Evolutionary conservation across 129 eudicot species (phyloP).

Genomic region (Artemisia annua): DNA sequence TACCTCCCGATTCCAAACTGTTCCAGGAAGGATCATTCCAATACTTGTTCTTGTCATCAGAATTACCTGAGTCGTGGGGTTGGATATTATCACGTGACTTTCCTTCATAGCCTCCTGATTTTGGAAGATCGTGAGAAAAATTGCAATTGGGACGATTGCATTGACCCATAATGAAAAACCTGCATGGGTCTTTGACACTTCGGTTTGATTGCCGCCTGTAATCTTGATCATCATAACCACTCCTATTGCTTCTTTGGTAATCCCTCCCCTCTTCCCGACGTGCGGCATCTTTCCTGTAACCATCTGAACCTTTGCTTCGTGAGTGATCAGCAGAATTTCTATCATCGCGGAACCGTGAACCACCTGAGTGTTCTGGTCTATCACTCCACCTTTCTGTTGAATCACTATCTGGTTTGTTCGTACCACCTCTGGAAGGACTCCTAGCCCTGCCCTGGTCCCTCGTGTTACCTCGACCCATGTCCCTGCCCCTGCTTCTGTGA

Average conservation of each 20-base stretch:
- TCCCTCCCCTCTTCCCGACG: slow-evolving; percentile 6
- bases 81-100: slow-evolving; percentile 24
- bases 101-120: slow-evolving; percentile 17
- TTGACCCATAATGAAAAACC: slow-evolving; percentile 64
- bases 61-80: background rate
- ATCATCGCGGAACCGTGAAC: slow-evolving; percentile 30
- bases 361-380: slow-evolving; percentile 18
- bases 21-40: slow-evolving; percentile 57
- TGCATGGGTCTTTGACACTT: slow-evolving; percentile 48
- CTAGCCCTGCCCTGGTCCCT: slow-evolving; percentile 26
- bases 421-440: too few species aligned
- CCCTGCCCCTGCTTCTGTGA: slow-evolving; percentile 38
- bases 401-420: too few species aligned
- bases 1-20: slow-evolving; percentile 28
- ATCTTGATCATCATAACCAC: slow-evolving; percentile 42
- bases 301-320: slow-evolving; percentile 33
- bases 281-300: slow-evolving; percentile 16
- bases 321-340: slow-evolving; percentile 23
- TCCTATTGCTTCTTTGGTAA: slow-evolving; percentile 38
- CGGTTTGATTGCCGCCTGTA: slow-evolving; percentile 41
- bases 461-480: slow-evolving; percentile 33
- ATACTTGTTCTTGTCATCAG: slow-evolving; percentile 31
- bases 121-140: slow-evolving; percentile 67
- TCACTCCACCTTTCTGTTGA: too few species aligned
- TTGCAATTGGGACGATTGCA: slow-evolving; percentile 66